Percentiles rank a stretch among this genome's conserved stretches.
phyloP scores from a whole-genome alignment of 768 basidiomycete genomes.

The Phylloporus scabripes region DNA sequence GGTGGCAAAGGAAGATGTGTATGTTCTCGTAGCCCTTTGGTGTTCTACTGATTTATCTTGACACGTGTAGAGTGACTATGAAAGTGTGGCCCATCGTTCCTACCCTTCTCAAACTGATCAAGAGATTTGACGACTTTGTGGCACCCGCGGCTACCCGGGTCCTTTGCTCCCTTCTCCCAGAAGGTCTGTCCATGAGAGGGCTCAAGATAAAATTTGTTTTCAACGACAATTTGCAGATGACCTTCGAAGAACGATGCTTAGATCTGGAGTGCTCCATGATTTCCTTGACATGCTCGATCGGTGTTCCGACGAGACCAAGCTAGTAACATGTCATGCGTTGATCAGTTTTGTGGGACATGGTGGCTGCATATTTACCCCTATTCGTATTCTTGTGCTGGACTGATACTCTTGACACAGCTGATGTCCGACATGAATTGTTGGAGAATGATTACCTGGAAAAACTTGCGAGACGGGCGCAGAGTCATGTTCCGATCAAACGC shows the following conservation, averaged over 20 bases:
- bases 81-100: conserved; percentile 2
- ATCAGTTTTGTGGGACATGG: conserved; percentile 15
- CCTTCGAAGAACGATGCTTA: conserved; percentile 16
- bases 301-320: conserved; percentile 19
- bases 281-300: conserved; percentile 19
- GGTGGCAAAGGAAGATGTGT: conserved; percentile 14
- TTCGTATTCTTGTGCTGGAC: neutral
- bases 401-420: conserved; percentile 1
- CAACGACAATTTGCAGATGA: conserved; percentile 13
- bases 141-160: conserved; percentile 24
- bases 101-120: conserved; percentile 18
- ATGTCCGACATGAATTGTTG: conserved; percentile 6
- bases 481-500: conserved; percentile 4
- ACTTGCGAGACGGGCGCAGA: conserved; percentile 15
- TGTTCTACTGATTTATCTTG: neutral
- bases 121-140: conserved; percentile 25
- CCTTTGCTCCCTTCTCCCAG: conserved; percentile 19
- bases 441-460: conserved; percentile 4
- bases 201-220: neutral
- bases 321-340: conserved; percentile 10
- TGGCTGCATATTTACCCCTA: neutral
- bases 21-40: neutral
- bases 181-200: conserved; percentile 10
- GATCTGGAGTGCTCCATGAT: conserved; percentile 8
- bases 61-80: conserved; percentile 6